A percentile compares a stretch with the other conserved stretches of the same genome.
Conservation (phyloP, 2,329 filamentous ascomycete genomes). For the Colletotrichum sp. region DNA sequence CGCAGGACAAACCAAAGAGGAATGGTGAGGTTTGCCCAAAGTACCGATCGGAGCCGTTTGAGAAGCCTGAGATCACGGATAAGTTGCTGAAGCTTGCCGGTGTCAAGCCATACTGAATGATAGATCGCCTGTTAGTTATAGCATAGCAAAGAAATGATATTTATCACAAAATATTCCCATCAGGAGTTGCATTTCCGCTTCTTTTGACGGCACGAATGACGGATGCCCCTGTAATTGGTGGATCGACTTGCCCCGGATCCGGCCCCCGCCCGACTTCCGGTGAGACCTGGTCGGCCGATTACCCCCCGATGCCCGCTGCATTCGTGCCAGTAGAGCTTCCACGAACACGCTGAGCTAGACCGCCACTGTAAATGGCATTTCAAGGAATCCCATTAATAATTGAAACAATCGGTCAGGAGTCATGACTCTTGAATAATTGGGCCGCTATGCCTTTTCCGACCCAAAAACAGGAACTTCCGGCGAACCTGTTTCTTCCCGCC, state of each 20-base stretch:
- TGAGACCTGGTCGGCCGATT: not conserved
- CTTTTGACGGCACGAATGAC: not conserved
- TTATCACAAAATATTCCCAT: not conserved
- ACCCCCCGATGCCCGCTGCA: not conserved
- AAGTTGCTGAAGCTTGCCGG: slow-evolving; percentile 31
- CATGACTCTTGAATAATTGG: not conserved
- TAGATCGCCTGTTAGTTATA: rapidly evolving
- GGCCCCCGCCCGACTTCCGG: not conserved
- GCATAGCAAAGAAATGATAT: not conserved
- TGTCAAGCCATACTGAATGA: slow-evolving; percentile 11
- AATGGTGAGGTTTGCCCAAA: slow-evolving; percentile 38
- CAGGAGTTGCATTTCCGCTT: not conserved
- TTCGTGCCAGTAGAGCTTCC: not conserved
- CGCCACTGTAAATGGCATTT: not conserved
- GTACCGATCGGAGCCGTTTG: slow-evolving; percentile 32
- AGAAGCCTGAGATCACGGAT: slow-evolving; percentile 28
- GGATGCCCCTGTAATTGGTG: not conserved
- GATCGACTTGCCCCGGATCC: not conserved
- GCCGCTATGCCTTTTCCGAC: not conserved
- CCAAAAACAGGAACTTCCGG: not conserved
- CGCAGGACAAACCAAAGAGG: slow-evolving; percentile 35
- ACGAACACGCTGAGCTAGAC: not conserved
- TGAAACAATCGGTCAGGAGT: not conserved
- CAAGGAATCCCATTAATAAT: not conserved
- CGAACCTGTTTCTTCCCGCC: not conserved